Evolutionary conservation across 768 basidiomycete genomes (phyloP), one percentile per base, ranked within the genome.

Genomic region (Daedalea quercina): DNA sequence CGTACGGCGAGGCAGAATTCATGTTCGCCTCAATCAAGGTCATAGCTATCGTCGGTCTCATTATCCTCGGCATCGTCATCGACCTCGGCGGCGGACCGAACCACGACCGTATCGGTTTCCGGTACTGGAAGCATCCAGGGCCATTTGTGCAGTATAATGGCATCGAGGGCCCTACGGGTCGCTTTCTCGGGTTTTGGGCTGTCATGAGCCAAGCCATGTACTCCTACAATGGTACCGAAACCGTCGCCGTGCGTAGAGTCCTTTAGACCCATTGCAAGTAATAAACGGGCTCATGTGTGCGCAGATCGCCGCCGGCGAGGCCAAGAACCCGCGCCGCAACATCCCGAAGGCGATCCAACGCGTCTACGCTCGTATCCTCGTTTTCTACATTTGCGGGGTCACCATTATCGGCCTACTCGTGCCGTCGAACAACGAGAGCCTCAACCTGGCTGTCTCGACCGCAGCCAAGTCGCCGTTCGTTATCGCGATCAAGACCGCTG

Each of bases 201-300:
- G 85, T 85, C 53, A 70, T 95, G 70, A 82, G 84, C 7, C 87
- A 94, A 58, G 94, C 94, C 3, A 92, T 90, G 15, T 96, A 94
- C 75, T 92, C 90, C 12, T 94, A 77, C 67, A 92, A 93, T 54
- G 94, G 94, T 15, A 94, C 92, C 6, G 94, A 97, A 67, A 93
- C 95, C 63, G 92, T 95, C 40, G 91, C 90, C 25, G 85, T 89
- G 72, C 60, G 80, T 73, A 4, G 40, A 22, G n/a, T 19, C 25
- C 1, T 1, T 9, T 2, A 19, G 4, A 1, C 19, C 0, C 19
- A 11, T 13, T 22, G 7, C 9, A 19, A n/a, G 19, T 50, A 12
- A 7, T 13, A 6, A n/a, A n/a, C 17, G 11, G 43, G 17, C 22
- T 6, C 20, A 12, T 37, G 7, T 44, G 46, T 44, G 34, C 34